Percentiles rank a stretch among this genome's conserved stretches.
Conservation (phyloP, 1,284 basidiomycete genomes). For the Tylopilus orsonianus region DNA sequence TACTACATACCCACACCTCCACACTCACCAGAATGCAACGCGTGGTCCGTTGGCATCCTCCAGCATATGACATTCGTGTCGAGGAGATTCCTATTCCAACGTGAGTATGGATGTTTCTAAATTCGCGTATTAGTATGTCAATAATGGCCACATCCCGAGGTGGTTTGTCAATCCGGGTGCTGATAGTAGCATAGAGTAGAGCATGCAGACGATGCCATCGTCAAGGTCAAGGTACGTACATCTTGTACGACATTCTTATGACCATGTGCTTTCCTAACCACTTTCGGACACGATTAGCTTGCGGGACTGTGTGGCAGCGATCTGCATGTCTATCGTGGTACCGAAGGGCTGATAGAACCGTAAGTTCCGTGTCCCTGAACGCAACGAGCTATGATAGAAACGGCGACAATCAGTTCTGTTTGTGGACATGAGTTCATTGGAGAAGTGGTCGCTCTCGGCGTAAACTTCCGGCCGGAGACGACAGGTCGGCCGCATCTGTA, state of each 20-base stretch:
- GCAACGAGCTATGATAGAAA: neutral
- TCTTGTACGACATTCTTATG: neutral
- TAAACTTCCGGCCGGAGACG: conserved; percentile 49
- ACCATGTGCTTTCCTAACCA: neutral
- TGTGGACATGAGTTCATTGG: conserved; percentile 87
- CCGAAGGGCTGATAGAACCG: conserved; percentile 39
- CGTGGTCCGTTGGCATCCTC: conserved; percentile 63
- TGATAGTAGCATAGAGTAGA: conserved; percentile 48
- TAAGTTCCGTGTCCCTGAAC: conserved; percentile 18
- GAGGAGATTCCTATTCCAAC: conserved; percentile 57
- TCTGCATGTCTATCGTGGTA: conserved; percentile 76
- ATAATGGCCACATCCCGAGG: neutral
- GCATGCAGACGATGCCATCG: conserved; percentile 72
- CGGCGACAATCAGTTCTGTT: conserved; percentile 47
- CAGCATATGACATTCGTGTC: conserved; percentile 66
- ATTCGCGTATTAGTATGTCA: neutral
- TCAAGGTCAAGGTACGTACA: conserved; percentile 59
- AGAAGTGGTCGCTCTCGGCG: conserved; percentile 71
- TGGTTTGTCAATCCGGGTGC: neutral
- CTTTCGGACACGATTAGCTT: conserved; percentile 41
- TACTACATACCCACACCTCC: neutral
- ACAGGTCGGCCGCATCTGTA: conserved; percentile 61
- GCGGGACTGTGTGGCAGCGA: conserved; percentile 82
- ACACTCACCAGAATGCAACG: conserved; percentile 25
- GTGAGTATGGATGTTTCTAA: conserved; percentile 36